Evolutionary conservation across 768 basidiomycete genomes (phyloP).

Genomic region (Filobasidium floriforme): DNA sequence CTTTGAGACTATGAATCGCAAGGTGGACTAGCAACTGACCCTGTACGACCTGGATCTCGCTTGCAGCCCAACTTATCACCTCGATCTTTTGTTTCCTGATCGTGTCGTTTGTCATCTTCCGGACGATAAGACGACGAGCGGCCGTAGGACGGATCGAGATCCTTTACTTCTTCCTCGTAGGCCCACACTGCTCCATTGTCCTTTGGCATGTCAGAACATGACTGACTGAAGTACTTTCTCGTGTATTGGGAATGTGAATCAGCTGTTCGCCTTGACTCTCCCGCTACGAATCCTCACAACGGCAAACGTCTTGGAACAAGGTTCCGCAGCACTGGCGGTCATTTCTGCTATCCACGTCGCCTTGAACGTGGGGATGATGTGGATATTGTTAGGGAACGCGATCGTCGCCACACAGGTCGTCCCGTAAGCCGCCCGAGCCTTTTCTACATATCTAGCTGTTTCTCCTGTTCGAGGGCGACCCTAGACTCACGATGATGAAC

Average conservation of each 20-base stretch:
- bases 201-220: not conserved
- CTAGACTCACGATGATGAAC: too few species aligned
- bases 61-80: conserved; percentile 65
- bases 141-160: conserved; percentile 63
- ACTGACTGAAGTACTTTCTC: not conserved
- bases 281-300: conserved; percentile 74
- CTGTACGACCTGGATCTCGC: not conserved
- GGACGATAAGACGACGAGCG: conserved; percentile 63
- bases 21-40: not conserved
- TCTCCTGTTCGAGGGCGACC: conserved; percentile 5
- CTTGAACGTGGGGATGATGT: conserved; percentile 67
- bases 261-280: conserved; percentile 49
- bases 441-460: conserved; percentile 14
- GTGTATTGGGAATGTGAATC: too few species aligned
- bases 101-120: conserved; percentile 54
- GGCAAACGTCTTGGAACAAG: conserved; percentile 70
- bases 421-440: conserved; percentile 59
- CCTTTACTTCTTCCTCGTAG: conserved; percentile 37
- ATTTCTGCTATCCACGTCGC: conserved; percentile 74
- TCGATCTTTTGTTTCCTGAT: conserved; percentile 67
- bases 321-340: conserved; percentile 60
- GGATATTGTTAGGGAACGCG: conserved; percentile 49
- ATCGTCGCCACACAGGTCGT: conserved; percentile 59
- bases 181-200: conserved; percentile 14
- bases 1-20: not conserved